These are phyloP conservation scores for Aureobasidium mangrovei DNA, from an alignment of 2,329 filamentous ascomycete species.

Conservation along the genomic window DNA sequence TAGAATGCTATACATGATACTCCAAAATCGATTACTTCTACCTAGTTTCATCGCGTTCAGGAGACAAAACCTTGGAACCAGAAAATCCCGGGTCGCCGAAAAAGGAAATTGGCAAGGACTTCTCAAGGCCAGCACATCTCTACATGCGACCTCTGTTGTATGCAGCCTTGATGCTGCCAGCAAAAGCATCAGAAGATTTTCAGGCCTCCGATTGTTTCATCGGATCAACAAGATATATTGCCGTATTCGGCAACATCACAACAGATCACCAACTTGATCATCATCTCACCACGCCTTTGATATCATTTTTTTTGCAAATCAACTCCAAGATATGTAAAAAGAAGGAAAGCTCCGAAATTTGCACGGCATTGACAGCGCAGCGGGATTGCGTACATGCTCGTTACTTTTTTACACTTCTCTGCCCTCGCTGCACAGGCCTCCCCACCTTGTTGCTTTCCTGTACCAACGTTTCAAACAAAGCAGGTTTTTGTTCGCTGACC, in stretches of 20 bases:
- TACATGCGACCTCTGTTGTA: too few species aligned
- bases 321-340: neutral
- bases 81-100: too few species aligned
- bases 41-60: neutral
- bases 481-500: neutral
- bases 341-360: neutral
- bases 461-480: slow-evolving; percentile 12
- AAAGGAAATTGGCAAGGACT: too few species aligned
- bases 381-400: neutral
- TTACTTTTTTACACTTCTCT: neutral
- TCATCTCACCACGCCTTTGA: neutral
- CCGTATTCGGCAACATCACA: neutral
- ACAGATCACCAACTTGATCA: neutral
- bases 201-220: neutral
- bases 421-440: neutral
- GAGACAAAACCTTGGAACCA: neutral
- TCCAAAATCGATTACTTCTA: neutral
- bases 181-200: too few species aligned
- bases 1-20: neutral
- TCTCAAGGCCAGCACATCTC: too few species aligned
- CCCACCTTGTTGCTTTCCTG: neutral
- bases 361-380: neutral
- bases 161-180: too few species aligned
- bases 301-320: too few species aligned
- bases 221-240: neutral